Percentiles rank a stretch among this genome's conserved stretches.
Evolutionary conservation across 2,329 filamentous ascomycete genomes (phyloP).

Genomic region (Trichoderma cornu-damae): DNA sequence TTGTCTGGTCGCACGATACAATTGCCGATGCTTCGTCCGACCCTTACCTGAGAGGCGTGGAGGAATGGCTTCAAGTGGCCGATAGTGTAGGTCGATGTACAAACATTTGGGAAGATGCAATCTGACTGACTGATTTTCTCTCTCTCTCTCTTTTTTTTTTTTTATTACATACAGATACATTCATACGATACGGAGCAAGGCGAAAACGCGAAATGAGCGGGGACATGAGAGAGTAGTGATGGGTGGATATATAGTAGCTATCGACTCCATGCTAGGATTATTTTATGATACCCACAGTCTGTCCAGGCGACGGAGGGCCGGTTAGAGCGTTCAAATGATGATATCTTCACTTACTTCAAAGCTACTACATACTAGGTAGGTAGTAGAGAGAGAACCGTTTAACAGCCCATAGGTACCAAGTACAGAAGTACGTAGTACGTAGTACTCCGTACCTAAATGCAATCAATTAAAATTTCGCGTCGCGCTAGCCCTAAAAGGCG

Average conservation of each 20-base stretch:
- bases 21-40: conserved; percentile 58
- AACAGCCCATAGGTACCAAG: too few relatives aligned
- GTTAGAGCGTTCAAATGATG: background rate
- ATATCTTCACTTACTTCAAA: too few relatives aligned
- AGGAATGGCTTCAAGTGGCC: conserved; percentile 75
- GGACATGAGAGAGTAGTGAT: background rate
- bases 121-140: background rate
- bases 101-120: too few relatives aligned
- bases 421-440: background rate
- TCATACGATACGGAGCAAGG: conserved; percentile 9
- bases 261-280: background rate
- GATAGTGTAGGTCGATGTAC: conserved; percentile 47
- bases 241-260: too few relatives aligned
- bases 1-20: conserved; percentile 80
- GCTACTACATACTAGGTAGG: too few relatives aligned
- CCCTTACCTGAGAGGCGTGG: conserved; percentile 65
- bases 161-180: conserved; percentile 24
- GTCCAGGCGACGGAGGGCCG: too few relatives aligned
- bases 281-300: background rate
- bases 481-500: conserved; percentile 18
- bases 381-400: too few relatives aligned
- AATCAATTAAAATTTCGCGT: conserved; percentile 39
- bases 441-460: conserved; percentile 24
- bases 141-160: too few relatives aligned
- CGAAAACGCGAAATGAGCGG: background rate